Evolutionary conservation across 106 monocot genomes (phyloP).

Genomic region (Dendrobium nobile): DNA sequence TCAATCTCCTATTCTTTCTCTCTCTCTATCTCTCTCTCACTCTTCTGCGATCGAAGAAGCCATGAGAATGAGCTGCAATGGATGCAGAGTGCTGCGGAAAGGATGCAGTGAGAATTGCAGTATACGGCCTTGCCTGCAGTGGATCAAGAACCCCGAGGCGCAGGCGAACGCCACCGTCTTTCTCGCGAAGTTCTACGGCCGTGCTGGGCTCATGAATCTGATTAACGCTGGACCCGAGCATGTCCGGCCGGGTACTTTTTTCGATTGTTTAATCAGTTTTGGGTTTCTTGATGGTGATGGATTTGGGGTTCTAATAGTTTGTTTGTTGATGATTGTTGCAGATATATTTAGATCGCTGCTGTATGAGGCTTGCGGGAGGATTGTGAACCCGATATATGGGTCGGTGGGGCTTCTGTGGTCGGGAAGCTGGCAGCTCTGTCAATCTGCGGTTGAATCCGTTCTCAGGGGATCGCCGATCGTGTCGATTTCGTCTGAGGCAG

Average conservation of each 20-base stretch:
- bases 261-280: neutral
- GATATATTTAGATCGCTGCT: constrained; percentile 50
- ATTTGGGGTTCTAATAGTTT: too few relatives aligned
- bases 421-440: constrained; percentile 47
- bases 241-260: constrained; percentile 26
- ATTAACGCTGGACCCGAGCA: constrained; percentile 28
- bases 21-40: neutral
- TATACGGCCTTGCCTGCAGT: constrained; percentile 41
- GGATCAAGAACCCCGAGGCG: constrained; percentile 41
- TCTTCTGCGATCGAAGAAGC: too few relatives aligned
- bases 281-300: too few relatives aligned
- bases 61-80: constrained; percentile 59
- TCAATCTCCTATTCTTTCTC: neutral
- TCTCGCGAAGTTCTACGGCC: constrained; percentile 54
- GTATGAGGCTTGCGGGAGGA: constrained; percentile 57
- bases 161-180: constrained; percentile 51
- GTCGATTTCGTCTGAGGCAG: constrained; percentile 32
- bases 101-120: constrained; percentile 44
- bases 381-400: constrained; percentile 58
- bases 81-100: constrained; percentile 50
- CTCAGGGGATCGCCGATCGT: constrained; percentile 42
- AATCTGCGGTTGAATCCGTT: constrained; percentile 51
- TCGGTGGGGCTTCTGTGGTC: constrained; percentile 62
- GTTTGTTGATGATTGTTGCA: constrained; percentile 1
- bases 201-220: constrained; percentile 47